Evolutionary conservation across 768 basidiomycete species (phyloP), one percentile per base, ranked within the genome.

Genomic region (Lyophyllum decastes): DNA sequence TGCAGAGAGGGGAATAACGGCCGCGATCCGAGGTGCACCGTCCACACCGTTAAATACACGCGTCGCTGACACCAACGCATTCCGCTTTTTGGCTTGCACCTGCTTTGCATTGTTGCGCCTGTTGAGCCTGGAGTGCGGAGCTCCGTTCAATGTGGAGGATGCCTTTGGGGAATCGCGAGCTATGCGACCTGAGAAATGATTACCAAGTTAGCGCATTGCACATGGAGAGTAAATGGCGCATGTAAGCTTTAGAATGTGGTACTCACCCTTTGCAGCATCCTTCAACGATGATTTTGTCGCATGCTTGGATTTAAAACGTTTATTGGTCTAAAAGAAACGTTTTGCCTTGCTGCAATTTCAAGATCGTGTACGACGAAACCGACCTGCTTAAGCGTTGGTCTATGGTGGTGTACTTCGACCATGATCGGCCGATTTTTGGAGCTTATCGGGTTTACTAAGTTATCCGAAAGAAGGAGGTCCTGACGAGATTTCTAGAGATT

Each of bases 231-330:
- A n/a, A 30, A 5, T 30, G 30, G 30, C 10, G 4, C 30, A 10
- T 17, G 47, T 22, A 27, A 51, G 38, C 21, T 10, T 21, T 7
- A 56, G 22, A 24, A 16, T 6, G n/a, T 25, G 34, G 12, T 47
- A 51, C 66, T 34, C 44, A 87, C 94, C 95, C 79, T 96, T 96
- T 30, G 92, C 87, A 43, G 83, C 82, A 45, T 92, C 91, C 72
- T 90, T 94, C 38, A 97, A 66, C 0, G 90, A 79, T 1, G 89
- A 85, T 74, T 97, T 97, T 12, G 91, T 84, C 2, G 94, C 84
- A 78, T 95, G 92, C 69, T 87, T 91, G 2, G 93, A 93, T 75
- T 98, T 98, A 80, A 91, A 98, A 1, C 82, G 64, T 72, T 98
- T 98, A 74, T 98, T 97, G 80, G 86, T 77, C 92, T 95, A 61